Base-by-base conservation (phyloP, 169 alveolate genomes). In the Cryptosporidium felis region DNA sequence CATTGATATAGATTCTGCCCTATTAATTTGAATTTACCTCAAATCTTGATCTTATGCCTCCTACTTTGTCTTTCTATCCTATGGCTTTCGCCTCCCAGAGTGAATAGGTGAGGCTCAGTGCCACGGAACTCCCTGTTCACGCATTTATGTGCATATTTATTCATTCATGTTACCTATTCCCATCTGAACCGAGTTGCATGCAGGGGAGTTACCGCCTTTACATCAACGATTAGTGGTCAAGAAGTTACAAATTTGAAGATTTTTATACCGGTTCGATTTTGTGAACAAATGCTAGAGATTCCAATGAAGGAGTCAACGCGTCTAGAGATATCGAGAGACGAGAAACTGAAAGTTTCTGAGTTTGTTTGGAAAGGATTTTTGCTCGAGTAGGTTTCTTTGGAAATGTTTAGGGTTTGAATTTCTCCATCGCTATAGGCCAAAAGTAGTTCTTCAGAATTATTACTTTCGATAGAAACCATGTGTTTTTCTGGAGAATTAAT, bases 401-500 rank as follows among this genome's bases (percentile, higher is more conserved):
- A 16, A 0, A 49, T 6, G 9, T 49, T 46, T 12, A 23, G 49
- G n/a, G 38, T 65, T 3, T 45, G 3, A 12, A 65, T 30, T 5
- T 18, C 14, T 8, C 81, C 81, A 36, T 65, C 36, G 10, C 41
- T 10, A 32, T 28, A 36, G 10, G 81, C 44, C 8, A 65, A 6
- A 21, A 46, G 44, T 46, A 65, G 16, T 65, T 65, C 81, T 12
- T 28, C 62, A 47, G 81, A 47, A 30, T 49, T 28, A 38, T 44
- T 42, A n/a, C 45, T 65, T 65, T 65, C 62, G 16, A 65, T 32
- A 47, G 81, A 65, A n/a, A 65, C 36, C 10, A 65, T 56, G n/a
- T 56, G 63, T 2, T 0, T 28, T 23, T 8, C 30, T 74, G 3
- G n/a, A n/a, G 63, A 26, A 21, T 53, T 49, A 21, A 74, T 12